These are phyloP conservation scores for Globisporangium cederbergense DNA, from an alignment of 352 stramenopile genomes.

Conservation along the genomic window DNA sequence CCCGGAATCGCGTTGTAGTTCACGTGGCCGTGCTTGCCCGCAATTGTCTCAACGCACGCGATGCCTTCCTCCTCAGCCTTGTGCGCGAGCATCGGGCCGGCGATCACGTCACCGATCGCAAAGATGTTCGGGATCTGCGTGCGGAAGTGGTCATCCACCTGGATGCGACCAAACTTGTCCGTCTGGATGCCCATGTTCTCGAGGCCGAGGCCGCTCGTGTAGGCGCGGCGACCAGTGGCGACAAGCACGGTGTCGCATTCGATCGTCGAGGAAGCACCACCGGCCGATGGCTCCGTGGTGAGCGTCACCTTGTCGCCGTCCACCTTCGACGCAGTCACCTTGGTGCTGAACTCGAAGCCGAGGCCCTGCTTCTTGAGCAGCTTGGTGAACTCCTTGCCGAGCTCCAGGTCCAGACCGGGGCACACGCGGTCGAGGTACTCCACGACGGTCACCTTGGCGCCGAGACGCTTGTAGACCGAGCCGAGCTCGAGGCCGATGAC, in stretches of 20 bases:
- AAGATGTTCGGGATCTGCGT: constrained; percentile 94
- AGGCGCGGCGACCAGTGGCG: constrained; percentile 92
- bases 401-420: constrained; percentile 91
- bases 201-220: constrained; percentile 94
- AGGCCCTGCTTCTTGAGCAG: constrained; percentile 99
- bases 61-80: constrained; percentile 99
- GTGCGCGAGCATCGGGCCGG: constrained; percentile 98
- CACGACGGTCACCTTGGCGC: constrained; percentile 95
- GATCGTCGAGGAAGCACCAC: constrained; percentile 50
- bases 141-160: constrained; percentile 96
- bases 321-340: constrained; percentile 94
- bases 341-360: constrained; percentile 97
- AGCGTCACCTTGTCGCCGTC: constrained; percentile 92
- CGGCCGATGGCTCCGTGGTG: constrained; percentile 89
- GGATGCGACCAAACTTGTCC: constrained; percentile 95
- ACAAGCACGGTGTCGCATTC: constrained; percentile 83
- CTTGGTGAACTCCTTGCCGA: constrained; percentile 96
- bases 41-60: constrained; percentile 96
- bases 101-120: constrained; percentile 97
- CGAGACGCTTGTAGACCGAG: constrained; percentile 96
- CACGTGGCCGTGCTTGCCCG: constrained; percentile 96
- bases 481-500: constrained; percentile 99
- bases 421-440: constrained; percentile 97
- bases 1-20: constrained; percentile 99
- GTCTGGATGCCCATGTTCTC: constrained; percentile 97